Conservation (phyloP, 495 filamentous ascomycete species). For the Daldinia loculata region DNA sequence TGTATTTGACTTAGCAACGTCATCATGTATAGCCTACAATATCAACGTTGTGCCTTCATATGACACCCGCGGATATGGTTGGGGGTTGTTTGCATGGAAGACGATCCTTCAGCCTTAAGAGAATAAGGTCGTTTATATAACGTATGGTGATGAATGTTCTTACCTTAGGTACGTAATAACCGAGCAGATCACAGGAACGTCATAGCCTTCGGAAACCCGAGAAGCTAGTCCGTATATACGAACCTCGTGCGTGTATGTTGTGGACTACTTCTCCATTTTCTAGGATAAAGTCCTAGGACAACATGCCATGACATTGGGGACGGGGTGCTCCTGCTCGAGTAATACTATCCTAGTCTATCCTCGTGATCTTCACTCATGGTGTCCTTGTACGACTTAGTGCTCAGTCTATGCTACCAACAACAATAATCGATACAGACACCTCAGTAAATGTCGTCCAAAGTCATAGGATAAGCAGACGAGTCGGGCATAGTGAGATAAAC, state of each 20-base stretch:
- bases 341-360: neutral
- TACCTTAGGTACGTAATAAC: too few species aligned
- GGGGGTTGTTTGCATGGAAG: neutral
- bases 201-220: too few species aligned
- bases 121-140: neutral
- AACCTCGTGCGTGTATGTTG: neutral
- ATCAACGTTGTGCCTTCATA: neutral
- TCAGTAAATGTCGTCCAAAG: neutral
- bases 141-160: neutral
- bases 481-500: neutral
- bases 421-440: neutral
- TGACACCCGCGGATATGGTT: neutral
- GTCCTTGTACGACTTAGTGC: neutral
- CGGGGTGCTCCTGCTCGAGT: neutral
- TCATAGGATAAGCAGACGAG: neutral
- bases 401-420: neutral
- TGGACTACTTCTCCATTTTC: neutral
- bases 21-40: neutral
- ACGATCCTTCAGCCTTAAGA: neutral
- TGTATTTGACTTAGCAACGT: too few species aligned
- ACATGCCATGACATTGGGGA: neutral
- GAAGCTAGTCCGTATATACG: neutral
- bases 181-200: too few species aligned
- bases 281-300: neutral
- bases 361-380: neutral